Conservation (phyloP, 106 monocot species). For the Acanthochlamys bracteata region DNA sequence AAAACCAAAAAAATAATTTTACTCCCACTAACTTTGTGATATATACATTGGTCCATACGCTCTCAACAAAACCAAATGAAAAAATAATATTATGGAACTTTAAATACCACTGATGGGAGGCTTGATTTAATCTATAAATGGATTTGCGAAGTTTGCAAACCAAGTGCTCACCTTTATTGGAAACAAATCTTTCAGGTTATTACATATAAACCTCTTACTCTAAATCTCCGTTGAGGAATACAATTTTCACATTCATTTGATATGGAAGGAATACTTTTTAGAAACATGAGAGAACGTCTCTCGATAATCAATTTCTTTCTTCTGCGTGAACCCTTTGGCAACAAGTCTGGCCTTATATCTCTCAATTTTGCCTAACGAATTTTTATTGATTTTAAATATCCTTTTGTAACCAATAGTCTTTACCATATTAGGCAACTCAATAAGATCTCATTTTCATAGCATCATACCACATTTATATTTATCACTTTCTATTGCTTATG, state of each 20-base stretch:
- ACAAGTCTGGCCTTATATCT: conserved; percentile 9
- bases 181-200: neutral
- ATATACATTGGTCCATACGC: conserved; percentile 2
- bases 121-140: conserved; percentile 5
- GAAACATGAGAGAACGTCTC: conserved; percentile 5
- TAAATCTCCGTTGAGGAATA: conserved; percentile 3
- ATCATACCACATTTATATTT: neutral
- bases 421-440: neutral
- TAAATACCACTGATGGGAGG: conserved; percentile 2
- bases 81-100: conserved; percentile 1
- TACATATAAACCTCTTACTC: conserved; percentile 2
- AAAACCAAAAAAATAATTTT: conserved; percentile 2
- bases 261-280: neutral
- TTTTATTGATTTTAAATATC: conserved; percentile 1
- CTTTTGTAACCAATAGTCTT: neutral
- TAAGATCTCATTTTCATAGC: neutral
- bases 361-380: conserved; percentile 2
- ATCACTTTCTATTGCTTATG: neutral
- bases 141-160: conserved; percentile 1
- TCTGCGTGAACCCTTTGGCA: neutral
- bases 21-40: conserved; percentile 2
- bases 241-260: conserved; percentile 7
- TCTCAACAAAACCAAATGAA: conserved; percentile 2
- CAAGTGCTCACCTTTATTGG: neutral
- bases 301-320: neutral